Conservation (phyloP, 345 rosid genomes). For the Noccaea bulbosa region DNA sequence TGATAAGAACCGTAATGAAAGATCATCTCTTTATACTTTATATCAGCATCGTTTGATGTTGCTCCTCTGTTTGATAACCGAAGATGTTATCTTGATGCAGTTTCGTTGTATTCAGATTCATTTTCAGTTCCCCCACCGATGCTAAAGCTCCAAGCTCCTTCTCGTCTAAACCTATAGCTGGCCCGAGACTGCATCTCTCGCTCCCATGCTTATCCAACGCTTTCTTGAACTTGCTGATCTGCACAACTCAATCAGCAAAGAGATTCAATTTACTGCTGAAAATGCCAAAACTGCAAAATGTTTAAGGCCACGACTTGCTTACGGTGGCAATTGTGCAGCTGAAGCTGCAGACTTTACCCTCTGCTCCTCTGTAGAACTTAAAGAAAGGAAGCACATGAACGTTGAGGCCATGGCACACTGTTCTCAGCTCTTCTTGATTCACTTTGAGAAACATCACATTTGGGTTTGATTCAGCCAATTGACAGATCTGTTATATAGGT, state of each 20-base stretch:
- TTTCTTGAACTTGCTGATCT: slow-evolving; percentile 76
- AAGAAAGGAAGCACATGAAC: slow-evolving; percentile 83
- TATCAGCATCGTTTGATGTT: background rate
- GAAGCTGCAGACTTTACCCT: slow-evolving; percentile 74
- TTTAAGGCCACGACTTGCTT: slow-evolving; percentile 12
- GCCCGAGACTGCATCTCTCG: slow-evolving; percentile 50
- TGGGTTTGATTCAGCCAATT: slow-evolving; percentile 72
- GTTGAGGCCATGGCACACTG: slow-evolving; percentile 66
- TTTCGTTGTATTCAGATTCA: background rate
- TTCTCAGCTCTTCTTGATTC: slow-evolving; percentile 66
- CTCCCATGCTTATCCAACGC: slow-evolving; percentile 58
- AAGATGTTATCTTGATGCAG: background rate
- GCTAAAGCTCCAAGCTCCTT: slow-evolving; percentile 46
- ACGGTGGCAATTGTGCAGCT: slow-evolving; percentile 75
- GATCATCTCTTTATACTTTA: slow-evolving; percentile 17
- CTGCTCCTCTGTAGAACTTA: slow-evolving; percentile 71
- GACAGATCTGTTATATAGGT: slow-evolving; percentile 57
- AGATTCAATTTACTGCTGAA: background rate
- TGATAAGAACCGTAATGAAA: background rate
- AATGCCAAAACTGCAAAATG: background rate
- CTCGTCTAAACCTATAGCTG: slow-evolving; percentile 61
- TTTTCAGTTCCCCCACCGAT: slow-evolving; percentile 46
- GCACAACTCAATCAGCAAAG: slow-evolving; percentile 8
- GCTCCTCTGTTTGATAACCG: slow-evolving; percentile 17
- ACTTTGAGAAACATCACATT: slow-evolving; percentile 66